Base-by-base conservation (phyloP, 164 flowering plant species). In the Vitis riparia region DNA sequence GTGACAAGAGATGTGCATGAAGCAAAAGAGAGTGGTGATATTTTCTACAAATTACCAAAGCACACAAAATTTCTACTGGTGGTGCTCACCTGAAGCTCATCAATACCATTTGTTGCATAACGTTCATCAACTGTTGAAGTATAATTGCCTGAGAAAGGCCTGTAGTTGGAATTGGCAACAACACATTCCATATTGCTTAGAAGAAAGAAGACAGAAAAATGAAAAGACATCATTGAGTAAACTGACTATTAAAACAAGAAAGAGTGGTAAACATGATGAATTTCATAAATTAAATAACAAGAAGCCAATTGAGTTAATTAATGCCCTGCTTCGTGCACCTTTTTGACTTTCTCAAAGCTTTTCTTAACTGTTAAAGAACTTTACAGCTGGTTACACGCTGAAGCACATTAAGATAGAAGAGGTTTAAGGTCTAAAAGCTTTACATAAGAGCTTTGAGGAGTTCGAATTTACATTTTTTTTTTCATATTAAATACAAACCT, bases 61-160 rank as follows among this genome's bases (percentile, higher is more conserved):
- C 13, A 12, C 3, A 47, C 48, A 14, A 49, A 3, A 13, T 12
- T 55, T 56, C 23, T 44, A 49, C 62, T 14, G 23, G 15, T 50
- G 68, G 32, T 68, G 71, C 82, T 76, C 70, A 79, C 82, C 79
- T 55, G 60, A 67, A 62, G 82, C 55, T 52, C 72, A 15, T 76
- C 70, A 52, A 79, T 71, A 23, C 67, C 51, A 68, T 79, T 79
- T 15, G 75, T 70, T 10, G 66, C 68, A 71, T 73, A 79, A 55
- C 65, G 16, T 11, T 73, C 79, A 19, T 27, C 44, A 16, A 47
- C 44, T 53, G 79, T 70, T 27, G 75, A 55, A 32, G 52, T 47
- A 63, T 71, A 60, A 52, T 59, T 58, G 9, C 56, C 75, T 60
- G 70, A 63, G 63, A 75, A 76, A 53, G 79, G 82, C 75, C 82